phyloP scores from a whole-genome alignment of 169 alveolate genomes.

The Neospora caninum region DNA sequence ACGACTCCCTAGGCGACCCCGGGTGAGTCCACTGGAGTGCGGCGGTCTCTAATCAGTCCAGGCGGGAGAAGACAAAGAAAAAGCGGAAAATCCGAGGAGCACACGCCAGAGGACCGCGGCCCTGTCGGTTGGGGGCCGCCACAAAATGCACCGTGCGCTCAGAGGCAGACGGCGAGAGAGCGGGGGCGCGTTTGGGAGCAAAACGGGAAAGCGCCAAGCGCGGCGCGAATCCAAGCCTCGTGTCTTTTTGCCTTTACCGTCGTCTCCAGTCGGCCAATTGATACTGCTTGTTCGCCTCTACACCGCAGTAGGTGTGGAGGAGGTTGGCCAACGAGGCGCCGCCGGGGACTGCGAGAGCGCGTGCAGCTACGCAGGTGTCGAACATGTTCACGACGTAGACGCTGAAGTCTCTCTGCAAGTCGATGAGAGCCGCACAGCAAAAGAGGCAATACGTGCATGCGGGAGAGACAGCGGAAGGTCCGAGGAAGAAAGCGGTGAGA shows the following conservation, averaged over 20 bases:
- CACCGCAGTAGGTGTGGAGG: conserved; percentile 81
- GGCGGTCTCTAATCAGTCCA: too few species aligned
- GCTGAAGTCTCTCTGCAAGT: conserved; percentile 91
- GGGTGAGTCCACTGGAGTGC: too few species aligned
- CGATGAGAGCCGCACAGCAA: neutral
- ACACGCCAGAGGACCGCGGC: too few species aligned
- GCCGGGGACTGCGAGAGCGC: conserved; percentile 82
- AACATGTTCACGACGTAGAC: conserved; percentile 92
- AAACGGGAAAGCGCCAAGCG: too few species aligned
- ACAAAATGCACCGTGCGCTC: too few species aligned
- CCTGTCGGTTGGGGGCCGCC: too few species aligned
- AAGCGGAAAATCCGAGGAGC: too few species aligned
- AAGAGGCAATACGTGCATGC: neutral
- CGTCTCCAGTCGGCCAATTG: conserved; percentile 94
- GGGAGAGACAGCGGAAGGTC: neutral
- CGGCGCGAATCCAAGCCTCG: too few species aligned
- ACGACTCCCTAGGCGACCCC: too few species aligned
- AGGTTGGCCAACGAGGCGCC: conserved; percentile 85
- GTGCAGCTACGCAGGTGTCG: conserved; percentile 94
- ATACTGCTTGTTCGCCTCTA: conserved; percentile 87
- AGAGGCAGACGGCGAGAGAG: too few species aligned
- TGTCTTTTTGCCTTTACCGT: conserved; percentile 36
- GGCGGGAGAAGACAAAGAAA: too few species aligned
- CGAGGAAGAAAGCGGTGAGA: neutral
- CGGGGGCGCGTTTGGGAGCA: too few species aligned